These are phyloP conservation scores for Cryphonectria nitschkei DNA, from an alignment of 2,329 filamentous ascomycete genomes.

Conservation along the genomic window DNA sequence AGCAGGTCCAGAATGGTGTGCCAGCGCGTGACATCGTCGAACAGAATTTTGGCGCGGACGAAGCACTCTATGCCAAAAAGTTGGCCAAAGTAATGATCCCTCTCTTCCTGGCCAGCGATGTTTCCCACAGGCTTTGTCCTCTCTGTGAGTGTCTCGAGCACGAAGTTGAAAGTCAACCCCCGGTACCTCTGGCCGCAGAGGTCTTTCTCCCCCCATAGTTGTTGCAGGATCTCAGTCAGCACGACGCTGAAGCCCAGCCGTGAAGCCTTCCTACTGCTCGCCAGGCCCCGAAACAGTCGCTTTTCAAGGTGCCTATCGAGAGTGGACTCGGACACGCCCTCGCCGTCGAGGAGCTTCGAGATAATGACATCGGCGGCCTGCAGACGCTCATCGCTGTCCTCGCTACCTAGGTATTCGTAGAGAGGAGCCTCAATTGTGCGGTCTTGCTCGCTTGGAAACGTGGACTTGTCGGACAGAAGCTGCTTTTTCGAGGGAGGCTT, in stretches of 20 bases:
- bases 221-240: conserved; percentile 76
- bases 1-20: conserved; percentile 71
- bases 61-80: conserved; percentile 88
- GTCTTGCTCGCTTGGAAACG: conserved; percentile 60
- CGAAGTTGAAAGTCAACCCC: conserved; percentile 58
- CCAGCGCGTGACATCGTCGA: conserved; percentile 64
- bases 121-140: conserved; percentile 60
- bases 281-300: conserved; percentile 82
- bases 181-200: conserved; percentile 53
- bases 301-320: conserved; percentile 64
- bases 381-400: conserved; percentile 59
- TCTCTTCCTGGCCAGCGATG: conserved; percentile 72
- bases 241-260: conserved; percentile 89
- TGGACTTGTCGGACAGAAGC: conserved; percentile 42
- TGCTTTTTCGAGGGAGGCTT: conserved; percentile 39
- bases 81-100: conserved; percentile 82
- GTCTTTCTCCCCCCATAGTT: conserved; percentile 63
- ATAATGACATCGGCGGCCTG: conserved; percentile 62
- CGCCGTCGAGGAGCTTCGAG: conserved; percentile 55
- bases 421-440: conserved; percentile 61
- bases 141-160: conserved; percentile 56
- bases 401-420: conserved; percentile 65
- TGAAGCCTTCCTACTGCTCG: conserved; percentile 87
- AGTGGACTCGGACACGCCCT: conserved; percentile 55
- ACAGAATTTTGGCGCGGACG: conserved; percentile 75